Evolutionary conservation across 2,329 filamentous ascomycete species (phyloP).

Genomic region (Cytospora leucostoma): DNA sequence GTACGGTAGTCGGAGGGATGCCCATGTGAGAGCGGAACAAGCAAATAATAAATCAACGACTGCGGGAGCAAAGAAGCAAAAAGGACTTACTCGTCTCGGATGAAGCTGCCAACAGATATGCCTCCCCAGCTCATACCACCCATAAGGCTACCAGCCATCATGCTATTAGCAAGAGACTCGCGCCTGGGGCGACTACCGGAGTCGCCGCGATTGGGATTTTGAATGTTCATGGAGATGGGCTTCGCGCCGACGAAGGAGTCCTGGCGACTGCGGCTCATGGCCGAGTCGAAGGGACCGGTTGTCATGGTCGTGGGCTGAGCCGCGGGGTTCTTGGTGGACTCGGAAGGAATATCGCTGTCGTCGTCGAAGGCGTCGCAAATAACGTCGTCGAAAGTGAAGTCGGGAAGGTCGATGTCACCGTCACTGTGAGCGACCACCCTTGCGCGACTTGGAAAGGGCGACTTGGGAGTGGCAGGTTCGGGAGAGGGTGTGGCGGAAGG

Average conservation of each 20-base stretch:
- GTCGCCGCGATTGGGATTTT: conserved; percentile 62
- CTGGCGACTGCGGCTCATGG: conserved; percentile 59
- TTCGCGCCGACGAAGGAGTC: conserved; percentile 68
- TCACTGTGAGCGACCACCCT: conserved; percentile 25
- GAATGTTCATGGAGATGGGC: conserved; percentile 67
- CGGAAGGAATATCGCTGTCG: neutral
- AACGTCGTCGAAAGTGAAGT: conserved; percentile 33
- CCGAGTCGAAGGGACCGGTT: conserved; percentile 60
- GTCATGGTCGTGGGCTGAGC: conserved; percentile 55
- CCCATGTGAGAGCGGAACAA: conserved; percentile 28
- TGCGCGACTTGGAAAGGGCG: conserved; percentile 34
- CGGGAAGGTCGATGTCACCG: conserved; percentile 34
- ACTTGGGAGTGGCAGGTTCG: conserved; percentile 48
- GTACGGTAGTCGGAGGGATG: conserved; percentile 20
- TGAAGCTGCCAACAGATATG: conserved; percentile 93
- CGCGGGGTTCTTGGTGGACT: conserved; percentile 23
- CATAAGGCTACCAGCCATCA: conserved; percentile 69
- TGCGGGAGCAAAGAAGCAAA: conserved; percentile 20
- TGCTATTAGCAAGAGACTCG: conserved; percentile 64
- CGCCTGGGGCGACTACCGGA: conserved; percentile 58
- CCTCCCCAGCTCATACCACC: conserved; percentile 97
- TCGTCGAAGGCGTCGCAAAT: conserved; percentile 29
- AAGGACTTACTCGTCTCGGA: conserved; percentile 86
- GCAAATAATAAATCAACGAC: conserved; percentile 30
- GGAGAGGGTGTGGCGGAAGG: conserved; percentile 45